These are phyloP conservation scores for Neodidymelliopsis sp. DNA, from an alignment of 2,329 filamentous ascomycete genomes.

Conservation along the genomic window DNA sequence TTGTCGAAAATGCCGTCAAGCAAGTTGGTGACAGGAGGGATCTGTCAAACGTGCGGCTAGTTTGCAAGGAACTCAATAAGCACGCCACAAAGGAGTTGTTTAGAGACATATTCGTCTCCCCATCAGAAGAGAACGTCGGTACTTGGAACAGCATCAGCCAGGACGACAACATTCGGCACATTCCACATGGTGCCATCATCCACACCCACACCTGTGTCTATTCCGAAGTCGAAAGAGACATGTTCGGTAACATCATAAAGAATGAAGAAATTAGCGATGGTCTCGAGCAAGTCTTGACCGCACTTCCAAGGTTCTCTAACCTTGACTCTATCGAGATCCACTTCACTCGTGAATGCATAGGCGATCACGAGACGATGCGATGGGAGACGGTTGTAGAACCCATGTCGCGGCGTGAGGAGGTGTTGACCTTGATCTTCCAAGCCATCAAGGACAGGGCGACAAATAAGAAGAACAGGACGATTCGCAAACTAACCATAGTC, in stretches of 20 bases:
- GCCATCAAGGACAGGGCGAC: background rate
- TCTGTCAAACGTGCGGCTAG: background rate
- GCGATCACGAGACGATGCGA: background rate
- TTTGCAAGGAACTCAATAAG: background rate
- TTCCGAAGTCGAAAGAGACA: no score
- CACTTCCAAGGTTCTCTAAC: constrained; percentile 1
- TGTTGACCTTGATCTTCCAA: background rate
- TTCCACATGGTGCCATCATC: constrained; percentile 13
- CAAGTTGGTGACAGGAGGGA: background rate
- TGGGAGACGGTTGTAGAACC: background rate
- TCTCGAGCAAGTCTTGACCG: background rate
- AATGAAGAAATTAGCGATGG: background rate
- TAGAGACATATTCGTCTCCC: background rate
- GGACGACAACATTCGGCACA: constrained; percentile 3
- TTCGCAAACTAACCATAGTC: constrained; percentile 17
- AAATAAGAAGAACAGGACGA: constrained; percentile 7
- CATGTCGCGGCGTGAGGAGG: background rate
- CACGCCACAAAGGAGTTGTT: constrained; percentile 2
- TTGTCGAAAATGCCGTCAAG: background rate
- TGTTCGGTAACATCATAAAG: background rate
- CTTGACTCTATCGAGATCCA: background rate
- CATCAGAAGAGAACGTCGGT: background rate
- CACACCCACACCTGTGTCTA: constrained; percentile 2
- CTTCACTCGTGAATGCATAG: background rate
- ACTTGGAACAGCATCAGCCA: constrained; percentile 28